Evolutionary conservation across 2,329 filamentous ascomycete genomes (phyloP).

Genomic region (Diaporthe sp.): DNA sequence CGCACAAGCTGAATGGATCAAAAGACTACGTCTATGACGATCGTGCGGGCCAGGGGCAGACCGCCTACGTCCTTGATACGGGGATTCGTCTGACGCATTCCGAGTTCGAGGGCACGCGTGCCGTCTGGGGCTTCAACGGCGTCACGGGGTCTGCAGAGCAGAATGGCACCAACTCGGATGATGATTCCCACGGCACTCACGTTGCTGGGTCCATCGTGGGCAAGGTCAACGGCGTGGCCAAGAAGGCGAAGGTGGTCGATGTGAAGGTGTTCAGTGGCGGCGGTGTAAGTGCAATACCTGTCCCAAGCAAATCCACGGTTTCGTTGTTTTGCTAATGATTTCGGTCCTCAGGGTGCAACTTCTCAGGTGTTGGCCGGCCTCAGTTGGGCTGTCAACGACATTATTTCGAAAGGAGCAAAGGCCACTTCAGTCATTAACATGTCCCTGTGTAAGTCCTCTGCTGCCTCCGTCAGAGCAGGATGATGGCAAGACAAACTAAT

Average conservation of each 20-base stretch:
- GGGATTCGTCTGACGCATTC: conserved; percentile 3
- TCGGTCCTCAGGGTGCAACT: neutral
- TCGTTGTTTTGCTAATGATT: neutral
- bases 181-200: conserved; percentile 16
- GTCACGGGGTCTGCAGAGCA: conserved; percentile 1
- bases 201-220: conserved; percentile 22
- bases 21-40: conserved; percentile 19
- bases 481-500: neutral
- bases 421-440: conserved; percentile 20
- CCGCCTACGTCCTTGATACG: conserved; percentile 10
- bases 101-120: conserved; percentile 7
- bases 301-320: neutral
- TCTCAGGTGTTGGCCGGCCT: conserved; percentile 14
- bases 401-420: conserved; percentile 7
- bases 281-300: neutral
- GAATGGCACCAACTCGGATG: conserved; percentile 15
- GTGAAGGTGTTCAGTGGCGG: conserved; percentile 2
- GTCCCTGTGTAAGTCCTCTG: neutral
- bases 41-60: conserved; percentile 20
- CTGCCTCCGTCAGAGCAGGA: too few species aligned
- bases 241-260: conserved; percentile 14
- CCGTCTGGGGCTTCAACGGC: conserved; percentile 17
- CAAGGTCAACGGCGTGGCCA: conserved; percentile 18
- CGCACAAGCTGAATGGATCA: conserved; percentile 16
- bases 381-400: conserved; percentile 11